Conservation (phyloP, 106 monocot genomes). For the Ottelia alismoides region DNA sequence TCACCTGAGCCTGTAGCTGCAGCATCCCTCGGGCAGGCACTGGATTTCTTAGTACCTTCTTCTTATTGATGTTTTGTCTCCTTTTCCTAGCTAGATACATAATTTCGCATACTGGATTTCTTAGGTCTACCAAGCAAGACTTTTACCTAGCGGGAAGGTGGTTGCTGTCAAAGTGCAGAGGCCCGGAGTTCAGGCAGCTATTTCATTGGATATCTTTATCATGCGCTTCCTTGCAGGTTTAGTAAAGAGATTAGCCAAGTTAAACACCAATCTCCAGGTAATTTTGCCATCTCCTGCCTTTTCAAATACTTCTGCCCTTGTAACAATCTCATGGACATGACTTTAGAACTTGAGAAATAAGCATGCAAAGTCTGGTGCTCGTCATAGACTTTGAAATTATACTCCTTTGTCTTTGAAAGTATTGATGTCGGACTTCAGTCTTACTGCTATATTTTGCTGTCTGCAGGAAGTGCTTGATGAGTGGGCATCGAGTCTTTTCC, state of each 20-base stretch:
- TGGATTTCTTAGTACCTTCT: conserved; percentile 5
- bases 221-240: conserved; percentile 77
- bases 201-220: conserved; percentile 95
- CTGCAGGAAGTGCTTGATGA: conserved; percentile 95
- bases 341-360: no score
- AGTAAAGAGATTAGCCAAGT: conserved; percentile 48
- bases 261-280: conserved; percentile 96
- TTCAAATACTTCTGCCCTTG: no score
- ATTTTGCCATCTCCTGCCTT: conserved; percentile 5
- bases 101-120: no score
- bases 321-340: no score
- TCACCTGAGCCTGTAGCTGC: conserved; percentile 92
- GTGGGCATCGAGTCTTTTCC: conserved; percentile 94
- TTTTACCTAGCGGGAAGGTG: conserved; percentile 54
- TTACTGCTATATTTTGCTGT: no score
- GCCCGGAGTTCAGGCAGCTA: conserved; percentile 95
- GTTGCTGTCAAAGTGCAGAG: conserved; percentile 99
- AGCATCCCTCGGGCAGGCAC: conserved; percentile 94
- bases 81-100: not conserved
- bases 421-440: no score
- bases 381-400: no score
- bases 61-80: not conserved
- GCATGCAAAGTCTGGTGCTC: no score
- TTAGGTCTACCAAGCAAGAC: conserved; percentile 95
- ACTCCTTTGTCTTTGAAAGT: no score